Conservation (phyloP, 768 basidiomycete genomes). For the Naganishia vaughanmartiniae region DNA sequence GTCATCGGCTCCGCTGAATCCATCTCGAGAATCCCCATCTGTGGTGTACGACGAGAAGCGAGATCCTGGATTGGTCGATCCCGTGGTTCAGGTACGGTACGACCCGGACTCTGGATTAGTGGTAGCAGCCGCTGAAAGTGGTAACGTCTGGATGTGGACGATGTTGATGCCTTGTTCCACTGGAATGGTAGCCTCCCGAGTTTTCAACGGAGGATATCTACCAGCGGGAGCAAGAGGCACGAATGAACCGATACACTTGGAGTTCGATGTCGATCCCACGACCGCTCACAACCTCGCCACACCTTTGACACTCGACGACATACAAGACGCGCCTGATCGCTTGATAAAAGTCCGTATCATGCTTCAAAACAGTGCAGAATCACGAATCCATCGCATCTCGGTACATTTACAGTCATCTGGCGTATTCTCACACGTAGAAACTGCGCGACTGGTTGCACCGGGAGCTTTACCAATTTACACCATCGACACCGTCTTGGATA, state of each 20-base stretch:
- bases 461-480: slow-evolving; percentile 1
- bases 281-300: background rate
- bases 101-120: slow-evolving; percentile 32
- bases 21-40: slow-evolving; percentile 32
- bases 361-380: slow-evolving; percentile 10
- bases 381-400: slow-evolving; percentile 12
- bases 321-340: background rate
- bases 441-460: background rate
- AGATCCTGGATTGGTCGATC: slow-evolving; percentile 33
- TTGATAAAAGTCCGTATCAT: background rate
- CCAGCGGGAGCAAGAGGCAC: background rate
- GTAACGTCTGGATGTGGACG: slow-evolving; percentile 43
- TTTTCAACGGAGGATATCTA: slow-evolving; percentile 9
- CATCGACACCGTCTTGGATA: slow-evolving; percentile 8
- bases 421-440: slow-evolving; percentile 1
- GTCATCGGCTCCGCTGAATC: slow-evolving; percentile 8
- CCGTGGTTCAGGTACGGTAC: slow-evolving; percentile 39
- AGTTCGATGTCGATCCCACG: slow-evolving; percentile 13
- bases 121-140: slow-evolving; percentile 42
- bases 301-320: background rate
- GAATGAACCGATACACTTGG: background rate
- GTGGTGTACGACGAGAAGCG: slow-evolving; percentile 13
- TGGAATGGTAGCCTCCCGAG: slow-evolving; percentile 12
- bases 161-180: slow-evolving; percentile 14
- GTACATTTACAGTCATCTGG: slow-evolving; percentile 4